Evolutionary conservation across 768 basidiomycete species (phyloP).

Genomic region (Lactifluus piperatus): DNA sequence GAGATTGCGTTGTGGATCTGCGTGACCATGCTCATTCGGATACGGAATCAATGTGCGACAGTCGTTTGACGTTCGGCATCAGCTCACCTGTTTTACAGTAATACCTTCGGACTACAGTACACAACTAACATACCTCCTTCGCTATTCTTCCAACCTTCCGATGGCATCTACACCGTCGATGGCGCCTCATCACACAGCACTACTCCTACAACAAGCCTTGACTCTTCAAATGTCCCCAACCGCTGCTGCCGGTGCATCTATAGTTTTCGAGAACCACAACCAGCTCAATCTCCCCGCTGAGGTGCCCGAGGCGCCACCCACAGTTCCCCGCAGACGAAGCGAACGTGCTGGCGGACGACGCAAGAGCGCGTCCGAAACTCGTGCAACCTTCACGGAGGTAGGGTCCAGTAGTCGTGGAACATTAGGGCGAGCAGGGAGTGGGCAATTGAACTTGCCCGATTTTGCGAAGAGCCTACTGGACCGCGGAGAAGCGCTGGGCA

Average conservation of each 20-base stretch:
- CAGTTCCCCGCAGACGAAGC: conserved; percentile 30
- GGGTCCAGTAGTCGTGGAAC: conserved; percentile 13
- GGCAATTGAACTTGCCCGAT: conserved; percentile 55
- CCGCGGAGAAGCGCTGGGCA: conserved; percentile 70
- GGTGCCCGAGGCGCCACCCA: conserved; percentile 40
- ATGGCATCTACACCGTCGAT: conserved; percentile 27
- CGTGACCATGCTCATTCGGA: conserved; percentile 90
- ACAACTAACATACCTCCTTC: conserved; percentile 75
- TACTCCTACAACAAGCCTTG: conserved; percentile 80
- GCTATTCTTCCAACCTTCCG: conserved; percentile 61
- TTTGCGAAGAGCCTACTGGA: conserved; percentile 67
- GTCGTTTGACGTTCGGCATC: background rate
- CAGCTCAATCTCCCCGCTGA: conserved; percentile 66
- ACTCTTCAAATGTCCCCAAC: conserved; percentile 67
- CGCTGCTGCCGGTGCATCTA: conserved; percentile 64
- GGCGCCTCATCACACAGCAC: conserved; percentile 46
- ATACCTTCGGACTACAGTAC: conserved; percentile 80
- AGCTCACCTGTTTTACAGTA: conserved; percentile 39
- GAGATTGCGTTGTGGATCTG: conserved; percentile 80
- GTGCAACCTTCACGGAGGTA: background rate
- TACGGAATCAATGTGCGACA: conserved; percentile 75
- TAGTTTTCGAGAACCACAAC: conserved; percentile 78
- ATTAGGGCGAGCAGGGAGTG: conserved; percentile 21
- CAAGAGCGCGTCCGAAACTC: conserved; percentile 22
- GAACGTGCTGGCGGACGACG: conserved; percentile 27